A percentile compares a stretch with the other conserved stretches of the same genome.
These are phyloP conservation scores for Paecilomyces formosus DNA, from an alignment of 2,329 filamentous ascomycete species.

Conservation along the genomic window DNA sequence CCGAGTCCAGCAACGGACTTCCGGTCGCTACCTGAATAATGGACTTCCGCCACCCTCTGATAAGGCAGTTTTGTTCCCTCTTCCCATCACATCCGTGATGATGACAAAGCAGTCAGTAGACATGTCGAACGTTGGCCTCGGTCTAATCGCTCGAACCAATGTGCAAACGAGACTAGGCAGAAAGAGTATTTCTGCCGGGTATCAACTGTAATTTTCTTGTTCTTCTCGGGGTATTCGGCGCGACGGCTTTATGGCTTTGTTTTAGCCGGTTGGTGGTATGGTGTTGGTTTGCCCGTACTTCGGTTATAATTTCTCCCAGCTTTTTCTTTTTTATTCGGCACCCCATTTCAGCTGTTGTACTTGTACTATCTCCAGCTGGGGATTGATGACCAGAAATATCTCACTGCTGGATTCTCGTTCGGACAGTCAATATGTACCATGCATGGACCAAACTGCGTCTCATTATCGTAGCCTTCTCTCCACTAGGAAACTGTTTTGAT, in stretches of 20 bases:
- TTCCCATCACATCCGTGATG: neutral
- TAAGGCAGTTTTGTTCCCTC: slow-evolving; percentile 3
- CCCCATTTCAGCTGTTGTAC: neutral
- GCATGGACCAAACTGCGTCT: neutral
- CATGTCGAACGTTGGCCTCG: neutral
- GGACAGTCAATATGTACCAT: neutral
- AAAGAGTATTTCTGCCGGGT: neutral
- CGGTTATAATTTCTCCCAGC: neutral
- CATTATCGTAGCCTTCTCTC: neutral
- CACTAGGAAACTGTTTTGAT: neutral
- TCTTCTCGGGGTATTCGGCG: neutral
- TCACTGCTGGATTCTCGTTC: neutral
- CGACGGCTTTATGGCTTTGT: neutral
- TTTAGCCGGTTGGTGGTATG: neutral
- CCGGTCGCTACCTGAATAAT: slow-evolving; percentile 6
- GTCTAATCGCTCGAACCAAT: neutral
- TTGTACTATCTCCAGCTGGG: neutral
- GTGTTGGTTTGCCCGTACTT: neutral
- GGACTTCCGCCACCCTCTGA: neutral
- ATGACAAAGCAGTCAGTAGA: neutral
- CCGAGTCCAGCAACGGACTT: slow-evolving; percentile 20
- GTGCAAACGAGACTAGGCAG: neutral
- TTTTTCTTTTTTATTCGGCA: neutral
- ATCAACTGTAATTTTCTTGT: neutral
- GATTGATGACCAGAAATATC: neutral